phyloP scores from a whole-genome alignment of 2,329 filamentous ascomycete species.

The Daldinia eschscholtzii region DNA sequence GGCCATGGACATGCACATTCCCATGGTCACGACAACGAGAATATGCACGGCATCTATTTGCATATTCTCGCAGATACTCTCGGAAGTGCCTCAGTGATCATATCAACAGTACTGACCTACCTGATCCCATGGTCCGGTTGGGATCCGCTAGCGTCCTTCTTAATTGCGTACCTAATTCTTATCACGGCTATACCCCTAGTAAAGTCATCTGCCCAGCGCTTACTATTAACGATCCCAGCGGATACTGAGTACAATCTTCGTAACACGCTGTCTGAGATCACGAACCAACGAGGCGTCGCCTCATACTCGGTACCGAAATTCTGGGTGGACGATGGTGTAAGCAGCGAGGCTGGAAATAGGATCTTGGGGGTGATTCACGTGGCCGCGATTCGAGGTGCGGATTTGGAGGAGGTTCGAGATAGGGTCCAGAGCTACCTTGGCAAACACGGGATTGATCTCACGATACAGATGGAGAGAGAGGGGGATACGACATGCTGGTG shows the following conservation, averaged over 20 bases:
- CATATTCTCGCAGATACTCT: constrained; percentile 96
- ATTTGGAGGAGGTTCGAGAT: constrained; percentile 85
- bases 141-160: constrained; percentile 92
- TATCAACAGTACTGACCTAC: constrained; percentile 89
- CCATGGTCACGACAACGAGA: constrained; percentile 77
- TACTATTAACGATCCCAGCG: constrained; percentile 87
- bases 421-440: constrained; percentile 79
- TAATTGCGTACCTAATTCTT: constrained; percentile 94
- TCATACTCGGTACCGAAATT: constrained; percentile 90
- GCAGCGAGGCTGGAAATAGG: constrained; percentile 60
- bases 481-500: constrained; percentile 77
- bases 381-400: constrained; percentile 76
- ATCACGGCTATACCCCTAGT: constrained; percentile 92
- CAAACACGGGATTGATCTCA: constrained; percentile 80
- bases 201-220: constrained; percentile 81
- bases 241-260: constrained; percentile 89
- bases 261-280: constrained; percentile 85
- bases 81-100: constrained; percentile 92
- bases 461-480: constrained; percentile 89
- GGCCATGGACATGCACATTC: constrained; percentile 51
- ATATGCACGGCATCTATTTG: constrained; percentile 97
- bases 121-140: constrained; percentile 92
- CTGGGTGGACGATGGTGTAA: constrained; percentile 82
- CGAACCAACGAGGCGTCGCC: constrained; percentile 84
- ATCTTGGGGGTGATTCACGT: constrained; percentile 90